Conservation (phyloP, 176 grass and related monocot species). For the sorghum (Sorghum bicolor) region DNA sequence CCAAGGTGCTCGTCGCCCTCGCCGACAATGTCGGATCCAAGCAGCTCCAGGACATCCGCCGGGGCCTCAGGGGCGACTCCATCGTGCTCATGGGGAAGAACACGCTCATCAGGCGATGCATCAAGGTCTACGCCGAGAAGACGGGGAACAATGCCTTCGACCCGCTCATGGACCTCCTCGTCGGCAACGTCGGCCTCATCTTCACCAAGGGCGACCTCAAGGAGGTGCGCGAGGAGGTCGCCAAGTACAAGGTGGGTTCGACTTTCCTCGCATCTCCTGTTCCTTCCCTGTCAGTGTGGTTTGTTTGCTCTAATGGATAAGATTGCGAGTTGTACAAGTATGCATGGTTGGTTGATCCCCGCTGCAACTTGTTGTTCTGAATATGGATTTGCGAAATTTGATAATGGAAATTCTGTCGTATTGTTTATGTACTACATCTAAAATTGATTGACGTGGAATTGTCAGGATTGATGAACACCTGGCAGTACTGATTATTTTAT, state of each 20-base stretch:
- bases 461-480: background rate
- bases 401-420: background rate
- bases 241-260: constrained; percentile 66
- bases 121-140: constrained; percentile 63
- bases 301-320: background rate
- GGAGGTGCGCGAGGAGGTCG: constrained; percentile 79
- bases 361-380: background rate
- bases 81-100: constrained; percentile 90
- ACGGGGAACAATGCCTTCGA: constrained; percentile 48
- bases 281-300: background rate
- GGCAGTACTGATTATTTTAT: too few relatives aligned
- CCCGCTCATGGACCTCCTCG: constrained; percentile 52
- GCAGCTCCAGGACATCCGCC: constrained; percentile 79
- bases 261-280: background rate
- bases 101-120: constrained; percentile 77
- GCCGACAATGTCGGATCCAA: constrained; percentile 88
- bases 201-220: constrained; percentile 92
- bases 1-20: constrained; percentile 62
- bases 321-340: too few relatives aligned
- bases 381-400: background rate
- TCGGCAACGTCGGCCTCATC: constrained; percentile 87
- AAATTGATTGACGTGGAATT: background rate
- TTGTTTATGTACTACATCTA: background rate
- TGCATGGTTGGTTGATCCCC: too few relatives aligned
- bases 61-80: constrained; percentile 69